These are phyloP conservation scores for Tubosaeta sp. DNA, from an alignment of 768 basidiomycete species.

Conservation along the genomic window DNA sequence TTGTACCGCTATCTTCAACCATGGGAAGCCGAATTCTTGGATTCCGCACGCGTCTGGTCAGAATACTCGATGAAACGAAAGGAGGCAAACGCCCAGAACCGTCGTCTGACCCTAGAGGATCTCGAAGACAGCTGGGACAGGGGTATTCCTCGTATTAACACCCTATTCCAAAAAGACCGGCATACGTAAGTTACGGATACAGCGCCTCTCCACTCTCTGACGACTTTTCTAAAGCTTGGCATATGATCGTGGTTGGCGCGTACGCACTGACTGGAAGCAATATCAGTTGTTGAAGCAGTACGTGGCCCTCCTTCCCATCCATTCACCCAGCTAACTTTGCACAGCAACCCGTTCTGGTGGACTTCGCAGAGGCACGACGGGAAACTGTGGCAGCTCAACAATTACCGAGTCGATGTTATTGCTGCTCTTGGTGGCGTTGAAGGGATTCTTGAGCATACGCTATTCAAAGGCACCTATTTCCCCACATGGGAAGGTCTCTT, in stretches of 20 bases:
- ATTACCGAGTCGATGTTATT: slow-evolving; percentile 98
- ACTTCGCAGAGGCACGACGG: slow-evolving; percentile 96
- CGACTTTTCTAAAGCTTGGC: slow-evolving; percentile 54
- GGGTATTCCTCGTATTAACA: slow-evolving; percentile 98
- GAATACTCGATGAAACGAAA: slow-evolving; percentile 99
- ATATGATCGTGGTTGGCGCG: slow-evolving; percentile 99
- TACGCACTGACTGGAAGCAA: slow-evolving; percentile 96
- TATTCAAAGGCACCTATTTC: slow-evolving; percentile 98
- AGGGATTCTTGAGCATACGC: slow-evolving; percentile 91
- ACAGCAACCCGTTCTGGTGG: slow-evolving; percentile 98
- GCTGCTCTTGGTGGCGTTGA: slow-evolving; percentile 97
- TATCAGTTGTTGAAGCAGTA: slow-evolving; percentile 91
- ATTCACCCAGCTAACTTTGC: slow-evolving; percentile 10
- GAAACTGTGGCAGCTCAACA: slow-evolving; percentile 95
- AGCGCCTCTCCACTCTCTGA: background rate
- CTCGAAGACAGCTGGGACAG: slow-evolving; percentile 98
- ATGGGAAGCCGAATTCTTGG: slow-evolving; percentile 97
- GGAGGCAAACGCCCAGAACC: slow-evolving; percentile 98
- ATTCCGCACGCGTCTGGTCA: slow-evolving; percentile 98
- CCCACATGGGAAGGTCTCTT: slow-evolving; percentile 98
- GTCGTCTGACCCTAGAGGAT: slow-evolving; percentile 94
- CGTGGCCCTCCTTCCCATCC: slow-evolving; percentile 23
- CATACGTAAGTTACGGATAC: slow-evolving; percentile 59
- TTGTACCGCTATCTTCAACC: slow-evolving; percentile 95
- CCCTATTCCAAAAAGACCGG: slow-evolving; percentile 97